A percentile compares a stretch with the other conserved stretches of the same genome.
phyloP scores from a whole-genome alignment of 495 filamentous ascomycete species.

The Daldinia grandis region DNA sequence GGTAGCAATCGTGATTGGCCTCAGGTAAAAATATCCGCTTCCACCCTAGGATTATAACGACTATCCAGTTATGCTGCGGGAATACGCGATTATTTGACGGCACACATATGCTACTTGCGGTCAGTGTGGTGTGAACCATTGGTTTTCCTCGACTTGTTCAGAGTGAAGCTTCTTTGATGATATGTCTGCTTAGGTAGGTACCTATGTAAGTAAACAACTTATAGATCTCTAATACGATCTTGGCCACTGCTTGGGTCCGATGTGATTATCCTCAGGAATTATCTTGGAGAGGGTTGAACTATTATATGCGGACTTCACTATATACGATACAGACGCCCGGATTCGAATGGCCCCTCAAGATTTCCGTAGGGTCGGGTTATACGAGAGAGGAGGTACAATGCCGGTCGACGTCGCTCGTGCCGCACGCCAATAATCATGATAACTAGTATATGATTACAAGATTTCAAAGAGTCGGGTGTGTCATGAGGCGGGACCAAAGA shows the following conservation, averaged over 20 bases:
- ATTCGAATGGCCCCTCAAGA: background rate
- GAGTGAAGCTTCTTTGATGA: no score
- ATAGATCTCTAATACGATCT: no score
- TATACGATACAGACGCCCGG: background rate
- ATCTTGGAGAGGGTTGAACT: background rate
- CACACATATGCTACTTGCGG: background rate
- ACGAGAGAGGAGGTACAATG: background rate
- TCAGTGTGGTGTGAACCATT: background rate
- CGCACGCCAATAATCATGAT: background rate
- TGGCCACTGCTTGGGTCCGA: no score
- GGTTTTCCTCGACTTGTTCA: background rate
- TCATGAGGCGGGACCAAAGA: no score
- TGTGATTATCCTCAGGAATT: background rate
- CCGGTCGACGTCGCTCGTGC: background rate
- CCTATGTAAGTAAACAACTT: no score
- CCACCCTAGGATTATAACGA: background rate
- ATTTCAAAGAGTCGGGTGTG: background rate
- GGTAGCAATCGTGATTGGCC: slow-evolving; percentile 6
- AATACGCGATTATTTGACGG: background rate
- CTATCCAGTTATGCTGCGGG: background rate
- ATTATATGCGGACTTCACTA: background rate
- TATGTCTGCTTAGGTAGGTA: no score
- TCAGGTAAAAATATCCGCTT: background rate
- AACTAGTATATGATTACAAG: background rate
- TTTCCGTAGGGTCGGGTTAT: background rate